These are phyloP conservation scores for Calendula officinalis DNA, from an alignment of 129 eudicot species.

Conservation along the genomic window DNA sequence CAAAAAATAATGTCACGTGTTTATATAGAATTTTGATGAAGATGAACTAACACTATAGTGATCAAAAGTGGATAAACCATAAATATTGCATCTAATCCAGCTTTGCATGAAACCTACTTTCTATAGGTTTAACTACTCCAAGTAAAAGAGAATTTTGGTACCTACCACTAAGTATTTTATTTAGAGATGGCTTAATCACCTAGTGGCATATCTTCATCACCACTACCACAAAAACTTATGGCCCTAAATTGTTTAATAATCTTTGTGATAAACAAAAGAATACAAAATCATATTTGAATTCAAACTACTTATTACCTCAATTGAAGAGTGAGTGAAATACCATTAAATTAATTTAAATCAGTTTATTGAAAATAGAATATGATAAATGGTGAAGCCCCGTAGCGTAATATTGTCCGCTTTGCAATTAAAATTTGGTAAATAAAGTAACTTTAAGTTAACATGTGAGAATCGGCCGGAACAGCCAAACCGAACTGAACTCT, in stretches of 20 bases:
- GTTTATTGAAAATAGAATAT: background rate
- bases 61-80: conserved; percentile 15
- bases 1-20: conserved; percentile 18
- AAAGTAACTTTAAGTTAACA: no score
- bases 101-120: conserved; percentile 24
- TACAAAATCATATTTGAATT: conserved; percentile 1
- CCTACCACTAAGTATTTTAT: conserved; percentile 16
- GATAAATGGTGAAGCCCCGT: no score
- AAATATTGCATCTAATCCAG: conserved; percentile 9
- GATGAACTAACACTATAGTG: conserved; percentile 9
- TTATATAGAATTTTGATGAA: background rate
- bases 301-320: background rate
- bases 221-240: conserved; percentile 13
- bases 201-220: conserved; percentile 3
- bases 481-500: no score
- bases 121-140: conserved; percentile 22
- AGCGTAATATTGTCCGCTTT: no score
- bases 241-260: background rate
- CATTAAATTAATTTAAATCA: background rate
- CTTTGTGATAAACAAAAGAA: background rate
- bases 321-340: background rate
- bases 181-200: background rate
- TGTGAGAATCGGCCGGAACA: no score
- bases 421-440: no score
- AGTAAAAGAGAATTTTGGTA: background rate